Evolutionary conservation across 2,329 filamentous ascomycete species (phyloP), one percentile per base, ranked within the genome.

Genomic region (Cladobotryum mycophilum): DNA sequence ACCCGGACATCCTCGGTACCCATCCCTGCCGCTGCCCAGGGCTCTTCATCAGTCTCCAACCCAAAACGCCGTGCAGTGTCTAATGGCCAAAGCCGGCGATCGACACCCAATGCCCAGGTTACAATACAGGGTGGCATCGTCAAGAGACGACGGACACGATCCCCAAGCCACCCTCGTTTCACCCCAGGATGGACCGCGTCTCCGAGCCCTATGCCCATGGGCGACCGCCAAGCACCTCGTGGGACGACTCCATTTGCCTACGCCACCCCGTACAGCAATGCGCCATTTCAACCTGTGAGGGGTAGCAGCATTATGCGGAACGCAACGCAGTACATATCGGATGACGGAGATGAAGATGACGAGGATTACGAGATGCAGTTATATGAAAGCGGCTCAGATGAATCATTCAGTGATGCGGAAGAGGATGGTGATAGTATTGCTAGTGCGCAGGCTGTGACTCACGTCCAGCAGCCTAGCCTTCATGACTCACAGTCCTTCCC

Each of bases 231-330:
- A 58, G 33, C 41, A 14, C 18, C 30, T 14, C 52, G 55, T 2
- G 66, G 65, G 13, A 73, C 71, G 12, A 81, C 78, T 0, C 85
- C 84, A 0, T 82, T 82, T 56, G 83, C 82, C n/a, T 90, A 90
- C 60, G 85, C 85, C 3, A 91, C 87, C 1, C 87, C 87, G 0
- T 76, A 85, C 61, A 89, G 85, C 60, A 84, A 82, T 54, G 79
- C 74, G 3, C 74, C 80, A 1, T 64, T 68, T 8, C 64, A 72
- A 14, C 55, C 55, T 5, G 41, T 60, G 2, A 60, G 66, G 13
- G 58, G 60, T 41, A 59, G 61, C 34, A 69, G 67, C 42, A 53
- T 60, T 13, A 57, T 59, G 6, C 63, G 60, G 3, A 61, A 58
- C 12, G 60, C 55, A 14, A 53, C 57, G 4, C 58, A 61, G 35